Percentiles rank a stretch among this genome's conserved stretches.
Evolutionary conservation across 2,329 filamentous ascomycete species (phyloP).

Genomic region (Scedosporium aurantiacum): DNA sequence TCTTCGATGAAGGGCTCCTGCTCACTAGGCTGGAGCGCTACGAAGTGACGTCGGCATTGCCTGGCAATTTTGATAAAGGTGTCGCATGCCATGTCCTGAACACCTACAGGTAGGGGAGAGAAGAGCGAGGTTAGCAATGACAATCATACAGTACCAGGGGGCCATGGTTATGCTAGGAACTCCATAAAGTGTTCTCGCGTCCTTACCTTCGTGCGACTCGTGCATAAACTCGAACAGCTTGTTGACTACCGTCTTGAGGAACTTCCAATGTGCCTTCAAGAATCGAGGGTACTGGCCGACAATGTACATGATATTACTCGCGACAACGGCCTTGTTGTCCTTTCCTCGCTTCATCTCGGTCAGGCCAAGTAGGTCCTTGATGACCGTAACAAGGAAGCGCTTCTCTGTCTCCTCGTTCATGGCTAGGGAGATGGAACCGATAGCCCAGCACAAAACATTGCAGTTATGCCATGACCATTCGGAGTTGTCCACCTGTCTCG

Average conservation of each 20-base stretch:
- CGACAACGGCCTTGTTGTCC: conserved; percentile 98
- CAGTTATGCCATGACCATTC: conserved; percentile 99
- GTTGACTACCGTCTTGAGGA: conserved; percentile 98
- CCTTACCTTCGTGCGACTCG: conserved; percentile 86
- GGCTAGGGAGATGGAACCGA: conserved; percentile 93
- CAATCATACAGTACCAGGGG: background rate
- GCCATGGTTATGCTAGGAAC: background rate
- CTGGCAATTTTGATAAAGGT: conserved; percentile 99
- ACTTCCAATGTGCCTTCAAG: conserved; percentile 99
- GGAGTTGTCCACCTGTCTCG: conserved; percentile 83
- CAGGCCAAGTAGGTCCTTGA: conserved; percentile 91
- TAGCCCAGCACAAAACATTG: conserved; percentile 99
- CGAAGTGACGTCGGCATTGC: conserved; percentile 95
- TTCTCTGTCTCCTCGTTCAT: conserved; percentile 99
- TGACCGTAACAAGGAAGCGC: conserved; percentile 94
- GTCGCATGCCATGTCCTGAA: conserved; percentile 99
- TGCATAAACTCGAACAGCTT: conserved; percentile 99
- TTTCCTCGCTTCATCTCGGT: conserved; percentile 99
- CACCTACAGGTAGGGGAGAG: conserved; percentile 39
- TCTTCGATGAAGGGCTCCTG: conserved; percentile 96
- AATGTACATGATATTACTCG: conserved; percentile 99
- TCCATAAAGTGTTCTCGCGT: conserved; percentile 17
- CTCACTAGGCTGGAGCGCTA: conserved; percentile 89
- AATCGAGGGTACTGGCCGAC: conserved; percentile 97
- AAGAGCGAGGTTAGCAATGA: conserved; percentile 15